These are phyloP conservation scores for Phycomyces nitens DNA, from an alignment of 192 early-diverging fungal genomes.

Conservation along the genomic window DNA sequence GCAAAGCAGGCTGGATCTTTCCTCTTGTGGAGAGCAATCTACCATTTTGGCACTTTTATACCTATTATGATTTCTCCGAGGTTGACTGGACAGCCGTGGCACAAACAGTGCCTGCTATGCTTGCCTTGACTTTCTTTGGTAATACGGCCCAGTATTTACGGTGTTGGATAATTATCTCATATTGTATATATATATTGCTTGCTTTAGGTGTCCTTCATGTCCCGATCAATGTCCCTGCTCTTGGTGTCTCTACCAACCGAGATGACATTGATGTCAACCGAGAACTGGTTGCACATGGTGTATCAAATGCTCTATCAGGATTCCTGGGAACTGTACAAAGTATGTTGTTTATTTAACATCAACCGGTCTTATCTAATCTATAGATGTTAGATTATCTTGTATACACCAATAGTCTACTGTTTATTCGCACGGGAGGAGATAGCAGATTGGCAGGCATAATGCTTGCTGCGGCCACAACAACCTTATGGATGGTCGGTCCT, in stretches of 20 bases:
- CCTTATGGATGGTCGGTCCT: slow-evolving; percentile 79
- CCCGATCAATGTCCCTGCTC: slow-evolving; percentile 93
- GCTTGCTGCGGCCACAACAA: slow-evolving; percentile 69
- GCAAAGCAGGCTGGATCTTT: slow-evolving; percentile 83
- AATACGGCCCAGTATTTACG: neutral
- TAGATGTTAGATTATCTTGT: slow-evolving; percentile 74
- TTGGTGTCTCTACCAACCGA: slow-evolving; percentile 85
- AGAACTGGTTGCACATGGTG: slow-evolving; percentile 90
- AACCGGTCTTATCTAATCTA: neutral
- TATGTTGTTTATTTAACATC: slow-evolving; percentile 26
- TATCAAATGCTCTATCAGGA: slow-evolving; percentile 84
- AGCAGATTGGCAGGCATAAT: slow-evolving; percentile 83
- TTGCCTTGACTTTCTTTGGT: slow-evolving; percentile 91
- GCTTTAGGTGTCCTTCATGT: slow-evolving; percentile 82
- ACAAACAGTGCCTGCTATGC: slow-evolving; percentile 82
- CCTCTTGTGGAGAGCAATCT: slow-evolving; percentile 62
- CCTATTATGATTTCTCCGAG: slow-evolving; percentile 63
- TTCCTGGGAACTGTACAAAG: slow-evolving; percentile 74
- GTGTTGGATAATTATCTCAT: no score
- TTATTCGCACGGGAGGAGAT: slow-evolving; percentile 89
- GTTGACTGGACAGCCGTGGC: slow-evolving; percentile 66
- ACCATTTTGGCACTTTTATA: slow-evolving; percentile 90
- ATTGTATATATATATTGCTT: neutral
- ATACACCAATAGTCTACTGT: slow-evolving; percentile 89
- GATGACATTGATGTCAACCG: slow-evolving; percentile 89